Conservation (phyloP, 306 rosid genomes). For the Biancaea sappan region DNA sequence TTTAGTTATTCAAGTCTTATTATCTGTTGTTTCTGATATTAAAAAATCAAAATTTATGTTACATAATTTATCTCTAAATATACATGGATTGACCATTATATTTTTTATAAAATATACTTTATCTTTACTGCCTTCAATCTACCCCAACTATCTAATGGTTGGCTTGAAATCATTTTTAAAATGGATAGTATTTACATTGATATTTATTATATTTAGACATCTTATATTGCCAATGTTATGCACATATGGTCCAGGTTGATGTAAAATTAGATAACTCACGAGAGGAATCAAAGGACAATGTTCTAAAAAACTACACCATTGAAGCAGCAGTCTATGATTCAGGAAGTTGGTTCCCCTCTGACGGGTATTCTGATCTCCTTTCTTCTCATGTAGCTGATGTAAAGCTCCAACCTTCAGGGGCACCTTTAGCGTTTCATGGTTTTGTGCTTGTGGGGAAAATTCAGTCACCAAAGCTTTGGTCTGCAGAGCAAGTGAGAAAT, state of each 20-base stretch:
- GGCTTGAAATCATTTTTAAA: neutral
- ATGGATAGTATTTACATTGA: neutral
- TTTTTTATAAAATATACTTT: neutral
- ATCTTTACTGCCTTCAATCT: conserved; percentile 7
- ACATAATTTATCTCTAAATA: neutral
- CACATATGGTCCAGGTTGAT: conserved; percentile 65
- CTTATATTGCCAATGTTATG: conserved; percentile 29
- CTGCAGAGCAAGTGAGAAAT: conserved; percentile 82
- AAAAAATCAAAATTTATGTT: conserved; percentile 18
- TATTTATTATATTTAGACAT: conserved; percentile 24
- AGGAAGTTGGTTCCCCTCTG: conserved; percentile 57
- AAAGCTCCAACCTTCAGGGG: conserved; percentile 52
- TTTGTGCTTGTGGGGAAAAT: conserved; percentile 70
- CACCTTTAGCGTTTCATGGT: conserved; percentile 66
- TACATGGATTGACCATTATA: conserved; percentile 1
- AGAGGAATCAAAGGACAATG: conserved; percentile 58
- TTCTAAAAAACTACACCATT: conserved; percentile 59
- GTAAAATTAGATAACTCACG: conserved; percentile 75
- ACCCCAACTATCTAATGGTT: neutral
- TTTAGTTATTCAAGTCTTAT: conserved; percentile 10
- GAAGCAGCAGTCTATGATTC: conserved; percentile 78
- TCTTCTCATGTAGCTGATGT: conserved; percentile 66
- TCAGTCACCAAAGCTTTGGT: conserved; percentile 82
- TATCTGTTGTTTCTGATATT: conserved; percentile 8
- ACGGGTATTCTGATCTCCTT: conserved; percentile 59